Evolutionary conservation across 2,329 filamentous ascomycete genomes (phyloP).

Genomic region (Cercospora canescens): DNA sequence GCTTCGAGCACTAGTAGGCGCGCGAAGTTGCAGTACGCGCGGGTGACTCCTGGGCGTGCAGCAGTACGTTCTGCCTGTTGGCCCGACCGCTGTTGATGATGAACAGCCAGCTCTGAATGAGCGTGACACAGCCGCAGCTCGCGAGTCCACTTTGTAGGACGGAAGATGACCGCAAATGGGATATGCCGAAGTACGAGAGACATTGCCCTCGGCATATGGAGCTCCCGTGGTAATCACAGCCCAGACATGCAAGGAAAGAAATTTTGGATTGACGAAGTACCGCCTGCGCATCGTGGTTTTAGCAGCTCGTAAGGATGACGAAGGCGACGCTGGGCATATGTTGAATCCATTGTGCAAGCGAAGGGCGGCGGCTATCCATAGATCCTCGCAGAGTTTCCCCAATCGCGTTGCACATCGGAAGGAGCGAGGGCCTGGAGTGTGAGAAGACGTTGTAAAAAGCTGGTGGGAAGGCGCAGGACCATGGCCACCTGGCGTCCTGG

Average conservation of each 20-base stretch:
- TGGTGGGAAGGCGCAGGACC: constrained; percentile 4
- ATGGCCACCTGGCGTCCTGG: constrained; percentile 3
- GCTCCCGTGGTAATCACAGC: constrained; percentile 1
- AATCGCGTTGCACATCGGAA: constrained; percentile 4
- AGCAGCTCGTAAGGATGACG: constrained; percentile 10
- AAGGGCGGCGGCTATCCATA: constrained; percentile 6
- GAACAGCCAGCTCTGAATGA: background rate
- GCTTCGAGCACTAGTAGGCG: background rate
- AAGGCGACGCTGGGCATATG: background rate
- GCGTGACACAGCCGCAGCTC: background rate
- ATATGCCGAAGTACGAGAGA: constrained; percentile 3
- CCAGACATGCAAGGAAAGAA: constrained; percentile 7
- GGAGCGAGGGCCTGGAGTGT: background rate
- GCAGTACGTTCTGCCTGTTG: background rate
- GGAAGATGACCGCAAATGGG: constrained; percentile 6
- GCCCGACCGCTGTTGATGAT: constrained; percentile 4
- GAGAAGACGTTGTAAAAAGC: background rate
- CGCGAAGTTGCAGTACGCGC: constrained; percentile 3
- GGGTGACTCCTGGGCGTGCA: constrained; percentile 2
- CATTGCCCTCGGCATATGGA: background rate
- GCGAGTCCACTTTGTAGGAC: background rate
- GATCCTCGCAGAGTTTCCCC: background rate
- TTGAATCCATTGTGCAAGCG: constrained; percentile 2
- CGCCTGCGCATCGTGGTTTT: background rate
- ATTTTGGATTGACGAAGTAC: background rate